These are phyloP conservation scores for Cucurbita maxima DNA, from an alignment of 306 rosid species.

Conservation along the genomic window DNA sequence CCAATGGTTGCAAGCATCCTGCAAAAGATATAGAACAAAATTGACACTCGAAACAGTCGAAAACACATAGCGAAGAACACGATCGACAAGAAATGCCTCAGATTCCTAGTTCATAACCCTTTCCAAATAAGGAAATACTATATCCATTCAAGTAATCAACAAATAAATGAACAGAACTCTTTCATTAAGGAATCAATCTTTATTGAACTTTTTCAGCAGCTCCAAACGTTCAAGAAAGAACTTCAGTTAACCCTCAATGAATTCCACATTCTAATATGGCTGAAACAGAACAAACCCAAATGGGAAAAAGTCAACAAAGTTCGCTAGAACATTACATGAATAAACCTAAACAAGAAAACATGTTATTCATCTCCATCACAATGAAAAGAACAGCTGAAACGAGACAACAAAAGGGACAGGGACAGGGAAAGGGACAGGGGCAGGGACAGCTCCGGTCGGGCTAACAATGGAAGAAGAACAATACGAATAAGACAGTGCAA, in stretches of 20 bases:
- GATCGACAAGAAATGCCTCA: background rate
- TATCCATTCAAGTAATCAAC: background rate
- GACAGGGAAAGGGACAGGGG: background rate
- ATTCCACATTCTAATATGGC: background rate
- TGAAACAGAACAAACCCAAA: background rate
- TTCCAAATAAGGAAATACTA: background rate
- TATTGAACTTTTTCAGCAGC: background rate
- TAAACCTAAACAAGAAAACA: background rate
- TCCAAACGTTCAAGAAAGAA: background rate
- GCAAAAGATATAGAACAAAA: constrained; percentile 8
- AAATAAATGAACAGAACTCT: background rate
- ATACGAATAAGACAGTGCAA: background rate
- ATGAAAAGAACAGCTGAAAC: background rate
- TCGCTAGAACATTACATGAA: background rate
- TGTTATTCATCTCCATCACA: background rate
- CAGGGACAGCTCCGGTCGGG: background rate
- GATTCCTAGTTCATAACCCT: background rate
- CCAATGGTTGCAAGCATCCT: constrained; percentile 29
- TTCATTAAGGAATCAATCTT: background rate
- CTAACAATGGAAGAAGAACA: background rate
- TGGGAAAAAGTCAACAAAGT: background rate
- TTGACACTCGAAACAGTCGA: background rate
- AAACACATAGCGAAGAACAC: background rate
- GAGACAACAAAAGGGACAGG: background rate
- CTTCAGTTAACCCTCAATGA: background rate